Percentiles rank a stretch among this genome's conserved stretches.
These are phyloP conservation scores for Colletotrichum sp. DNA, from an alignment of 2,329 filamentous ascomycete genomes.

Conservation along the genomic window DNA sequence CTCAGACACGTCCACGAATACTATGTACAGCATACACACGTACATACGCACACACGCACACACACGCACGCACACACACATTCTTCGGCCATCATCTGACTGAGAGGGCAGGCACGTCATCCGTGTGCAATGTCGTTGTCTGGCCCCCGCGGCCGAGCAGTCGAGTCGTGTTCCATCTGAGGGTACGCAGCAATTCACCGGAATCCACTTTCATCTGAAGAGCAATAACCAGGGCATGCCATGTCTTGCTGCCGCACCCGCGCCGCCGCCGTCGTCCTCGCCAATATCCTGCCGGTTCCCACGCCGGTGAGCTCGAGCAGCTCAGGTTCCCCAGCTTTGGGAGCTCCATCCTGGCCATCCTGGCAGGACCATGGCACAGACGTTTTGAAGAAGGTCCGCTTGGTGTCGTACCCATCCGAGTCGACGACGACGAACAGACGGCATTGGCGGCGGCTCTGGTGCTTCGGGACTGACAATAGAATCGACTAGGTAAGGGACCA, in stretches of 20 bases:
- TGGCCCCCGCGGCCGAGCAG: neutral
- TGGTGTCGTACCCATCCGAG: neutral
- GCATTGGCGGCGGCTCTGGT: neutral
- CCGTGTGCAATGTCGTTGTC: neutral
- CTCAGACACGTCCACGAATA: neutral
- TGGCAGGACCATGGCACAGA: neutral
- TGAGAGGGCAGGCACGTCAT: neutral
- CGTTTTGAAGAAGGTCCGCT: neutral
- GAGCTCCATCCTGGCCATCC: neutral
- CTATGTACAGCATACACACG: neutral
- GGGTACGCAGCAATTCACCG: neutral
- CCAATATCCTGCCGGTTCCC: neutral
- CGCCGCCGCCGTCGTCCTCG: neutral
- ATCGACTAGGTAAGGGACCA: neutral
- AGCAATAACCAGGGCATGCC: neutral
- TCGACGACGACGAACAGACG: neutral
- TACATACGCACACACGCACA: neutral
- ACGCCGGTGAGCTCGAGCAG: neutral
- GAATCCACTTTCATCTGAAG: conserved; percentile 5
- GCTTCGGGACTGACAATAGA: neutral
- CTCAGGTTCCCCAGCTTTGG: neutral
- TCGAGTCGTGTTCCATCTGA: neutral
- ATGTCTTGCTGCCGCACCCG: neutral
- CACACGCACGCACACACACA: neutral
- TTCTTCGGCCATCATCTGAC: neutral